Percentiles rank a stretch among this genome's conserved stretches.
These are phyloP conservation scores for Lactarius sanguifluus DNA, from an alignment of 768 basidiomycete genomes.

Conservation along the genomic window DNA sequence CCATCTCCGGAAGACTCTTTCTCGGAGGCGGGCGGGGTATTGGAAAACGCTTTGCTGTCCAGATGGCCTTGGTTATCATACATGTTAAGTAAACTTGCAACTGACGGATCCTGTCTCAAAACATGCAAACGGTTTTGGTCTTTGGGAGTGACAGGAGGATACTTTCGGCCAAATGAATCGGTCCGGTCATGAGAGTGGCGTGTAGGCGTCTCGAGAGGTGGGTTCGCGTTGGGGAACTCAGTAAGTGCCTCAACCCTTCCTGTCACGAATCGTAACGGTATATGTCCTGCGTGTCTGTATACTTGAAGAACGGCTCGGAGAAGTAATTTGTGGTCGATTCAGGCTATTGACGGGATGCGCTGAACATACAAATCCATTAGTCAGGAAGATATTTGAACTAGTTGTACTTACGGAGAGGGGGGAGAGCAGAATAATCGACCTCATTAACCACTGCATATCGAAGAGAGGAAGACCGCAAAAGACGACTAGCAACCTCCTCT, in stretches of 20 bases:
- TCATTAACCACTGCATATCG: constrained; percentile 59
- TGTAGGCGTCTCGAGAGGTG: constrained; percentile 36
- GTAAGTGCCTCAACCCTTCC: constrained; percentile 59
- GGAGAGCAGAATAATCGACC: constrained; percentile 55
- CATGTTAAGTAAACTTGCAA: constrained; percentile 67
- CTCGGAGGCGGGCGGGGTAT: constrained; percentile 44
- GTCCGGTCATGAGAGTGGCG: constrained; percentile 32
- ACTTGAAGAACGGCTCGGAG: constrained; percentile 55
- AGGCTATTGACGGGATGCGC: constrained; percentile 65
- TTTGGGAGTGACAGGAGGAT: constrained; percentile 42
- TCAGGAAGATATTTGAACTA: constrained; percentile 2
- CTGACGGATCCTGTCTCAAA: constrained; percentile 75
- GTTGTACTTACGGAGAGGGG: constrained; percentile 66
- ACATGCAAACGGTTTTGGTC: constrained; percentile 54
- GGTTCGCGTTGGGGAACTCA: constrained; percentile 64
- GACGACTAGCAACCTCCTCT: constrained; percentile 47
- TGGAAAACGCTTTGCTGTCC: constrained; percentile 62
- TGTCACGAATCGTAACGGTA: constrained; percentile 67
- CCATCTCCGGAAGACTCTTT: constrained; percentile 38
- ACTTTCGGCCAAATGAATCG: constrained; percentile 33
- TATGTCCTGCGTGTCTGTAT: constrained; percentile 58
- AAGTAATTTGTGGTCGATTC: constrained; percentile 48
- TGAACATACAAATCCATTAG: constrained; percentile 20
- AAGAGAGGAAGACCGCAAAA: constrained; percentile 73
- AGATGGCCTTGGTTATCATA: constrained; percentile 75